Evolutionary conservation across 2,329 filamentous ascomycete species (phyloP), one percentile per base, ranked within the genome.

Genomic region (Talaromyces albobiverticillius): DNA sequence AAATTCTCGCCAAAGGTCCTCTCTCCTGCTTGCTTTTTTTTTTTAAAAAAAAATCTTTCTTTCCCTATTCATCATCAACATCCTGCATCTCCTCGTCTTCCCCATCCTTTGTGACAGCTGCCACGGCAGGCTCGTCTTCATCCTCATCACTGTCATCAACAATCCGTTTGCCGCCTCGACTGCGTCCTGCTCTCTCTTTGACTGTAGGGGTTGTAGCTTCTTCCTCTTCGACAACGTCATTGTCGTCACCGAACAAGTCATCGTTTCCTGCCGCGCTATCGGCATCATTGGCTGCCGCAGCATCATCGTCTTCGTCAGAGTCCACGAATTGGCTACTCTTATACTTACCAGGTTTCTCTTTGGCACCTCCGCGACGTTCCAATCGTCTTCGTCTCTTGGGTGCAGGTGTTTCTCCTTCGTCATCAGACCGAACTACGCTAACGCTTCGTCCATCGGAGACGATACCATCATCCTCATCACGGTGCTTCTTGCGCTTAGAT

Each of bases 251-350:
- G 47, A 75, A 74, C 50, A 74, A 53, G 23, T 71, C 72, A 41
- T 70, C 71, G 20, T 71, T 67, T 11, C 68, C 66, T 16, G 65
- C 63, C 2, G 61, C 63, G 13, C 46, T 62, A 4, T 51, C 56
- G 23, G 16, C 59, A 29, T 42, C 45, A 23, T 34, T 59, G 71
- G 71, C 57, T 71, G 70, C 50, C 74, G 73, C 54, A 60, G 62
- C 43, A 64, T 64, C 50, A 22, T 74, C 71, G 18, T 70, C 81
- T 1, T 82, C 70, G 36, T 73, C 86, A 57, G 86, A 90, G 59
- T 93, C 88, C 25, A 96, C 85, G 58, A 91, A 83, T 71, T 95
- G 91, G 1, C 82, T 85, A 48, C 88, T 92, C 80, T 96, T 96
- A 79, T 83, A 95, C 72, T 95, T 95, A 69, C 71, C 72, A 60